Conservation (phyloP, 768 basidiomycete species). For the Mrakia blollopis region DNA sequence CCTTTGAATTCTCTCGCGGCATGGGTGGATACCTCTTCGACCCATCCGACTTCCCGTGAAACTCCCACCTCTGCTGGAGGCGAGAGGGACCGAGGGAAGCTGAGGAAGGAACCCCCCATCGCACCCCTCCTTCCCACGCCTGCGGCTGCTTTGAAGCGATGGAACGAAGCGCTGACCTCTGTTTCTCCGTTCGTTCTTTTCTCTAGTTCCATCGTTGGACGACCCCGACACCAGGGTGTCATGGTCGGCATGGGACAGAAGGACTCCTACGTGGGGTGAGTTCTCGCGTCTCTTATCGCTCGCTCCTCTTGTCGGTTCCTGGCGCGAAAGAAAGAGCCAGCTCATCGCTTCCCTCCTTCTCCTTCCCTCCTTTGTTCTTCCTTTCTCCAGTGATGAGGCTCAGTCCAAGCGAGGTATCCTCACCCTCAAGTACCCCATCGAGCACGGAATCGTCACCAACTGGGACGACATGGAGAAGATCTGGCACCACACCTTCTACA, state of each 20-base stretch:
- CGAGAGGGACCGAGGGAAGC: not conserved
- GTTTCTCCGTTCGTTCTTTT: not conserved
- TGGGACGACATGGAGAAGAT: constrained; percentile 99
- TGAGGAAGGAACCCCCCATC: not conserved
- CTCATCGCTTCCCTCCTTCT: not conserved
- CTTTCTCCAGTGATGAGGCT: constrained; percentile 65
- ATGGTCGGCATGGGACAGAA: constrained; percentile 98
- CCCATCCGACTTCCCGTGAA: not conserved
- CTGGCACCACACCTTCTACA: constrained; percentile 97
- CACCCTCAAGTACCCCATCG: constrained; percentile 73
- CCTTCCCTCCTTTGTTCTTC: not conserved
- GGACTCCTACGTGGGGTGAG: constrained; percentile 90
- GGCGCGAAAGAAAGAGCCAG: constrained; percentile 26
- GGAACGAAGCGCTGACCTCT: constrained; percentile 8
- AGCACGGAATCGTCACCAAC: constrained; percentile 46
- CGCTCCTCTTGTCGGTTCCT: not conserved
- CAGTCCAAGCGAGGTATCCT: constrained; percentile 94
- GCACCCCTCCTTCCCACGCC: not conserved
- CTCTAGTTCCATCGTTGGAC: constrained; percentile 75
- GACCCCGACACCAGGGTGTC: constrained; percentile 87
- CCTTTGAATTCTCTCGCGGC: not conserved
- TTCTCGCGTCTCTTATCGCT: constrained; percentile 30
- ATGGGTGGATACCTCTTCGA: not conserved
- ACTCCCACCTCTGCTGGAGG: not conserved
- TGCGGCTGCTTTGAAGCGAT: constrained; percentile 2